phyloP scores from a whole-genome alignment of 2,329 filamentous ascomycete genomes.

The Sclerotinia trifoliorum region DNA sequence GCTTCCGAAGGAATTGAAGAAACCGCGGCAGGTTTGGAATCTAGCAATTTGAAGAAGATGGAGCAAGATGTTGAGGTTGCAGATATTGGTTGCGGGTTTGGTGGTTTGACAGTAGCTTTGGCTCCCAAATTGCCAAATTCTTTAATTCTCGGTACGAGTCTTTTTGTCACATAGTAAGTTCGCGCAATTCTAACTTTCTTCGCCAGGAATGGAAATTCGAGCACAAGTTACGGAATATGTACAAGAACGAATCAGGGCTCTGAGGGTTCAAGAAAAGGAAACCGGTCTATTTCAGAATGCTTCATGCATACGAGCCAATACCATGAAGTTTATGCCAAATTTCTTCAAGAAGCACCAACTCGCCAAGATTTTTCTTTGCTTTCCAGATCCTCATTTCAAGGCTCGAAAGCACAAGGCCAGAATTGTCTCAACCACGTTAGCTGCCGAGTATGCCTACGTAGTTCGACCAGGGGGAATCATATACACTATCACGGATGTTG shows the following conservation, averaged over 20 bases:
- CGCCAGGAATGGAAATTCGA: slow-evolving; percentile 83
- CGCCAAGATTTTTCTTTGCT: slow-evolving; percentile 93
- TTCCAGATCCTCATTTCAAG: slow-evolving; percentile 98
- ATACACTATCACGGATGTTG: slow-evolving; percentile 97
- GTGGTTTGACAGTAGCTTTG: slow-evolving; percentile 83
- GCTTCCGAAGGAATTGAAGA: slow-evolving; percentile 35
- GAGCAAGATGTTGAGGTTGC: slow-evolving; percentile 80
- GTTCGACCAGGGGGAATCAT: slow-evolving; percentile 79
- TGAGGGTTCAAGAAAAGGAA: slow-evolving; percentile 64
- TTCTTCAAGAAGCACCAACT: slow-evolving; percentile 84
- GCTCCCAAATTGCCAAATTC: slow-evolving; percentile 78
- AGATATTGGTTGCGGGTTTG: slow-evolving; percentile 97
- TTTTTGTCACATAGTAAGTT: neutral
- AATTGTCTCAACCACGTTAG: slow-evolving; percentile 85
- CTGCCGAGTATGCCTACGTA: slow-evolving; percentile 90
- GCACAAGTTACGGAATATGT: slow-evolving; percentile 88
- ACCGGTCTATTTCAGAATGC: slow-evolving; percentile 74
- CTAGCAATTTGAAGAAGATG: slow-evolving; percentile 40
- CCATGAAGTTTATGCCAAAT: slow-evolving; percentile 99
- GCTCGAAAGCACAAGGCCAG: slow-evolving; percentile 94
- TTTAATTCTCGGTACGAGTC: slow-evolving; percentile 69
- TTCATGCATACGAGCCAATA: slow-evolving; percentile 84
- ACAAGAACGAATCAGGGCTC: slow-evolving; percentile 77
- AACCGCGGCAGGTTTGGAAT: slow-evolving; percentile 21
- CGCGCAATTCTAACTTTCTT: slow-evolving; percentile 23